phyloP scores from a whole-genome alignment of 2,329 filamentous ascomycete genomes.

The Penicillium sp. region DNA sequence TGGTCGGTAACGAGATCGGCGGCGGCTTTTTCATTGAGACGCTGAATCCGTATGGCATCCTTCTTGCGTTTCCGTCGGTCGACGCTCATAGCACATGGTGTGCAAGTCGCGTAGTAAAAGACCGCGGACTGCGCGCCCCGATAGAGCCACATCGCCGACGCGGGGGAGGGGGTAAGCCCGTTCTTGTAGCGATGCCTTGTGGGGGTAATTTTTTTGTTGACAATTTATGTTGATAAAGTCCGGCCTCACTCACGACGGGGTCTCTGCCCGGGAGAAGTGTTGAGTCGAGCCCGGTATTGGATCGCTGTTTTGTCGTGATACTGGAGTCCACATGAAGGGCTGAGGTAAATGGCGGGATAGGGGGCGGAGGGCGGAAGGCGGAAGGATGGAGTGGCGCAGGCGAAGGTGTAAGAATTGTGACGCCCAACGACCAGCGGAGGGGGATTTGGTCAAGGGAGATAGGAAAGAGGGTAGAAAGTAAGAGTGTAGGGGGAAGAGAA shows the following conservation, averaged over 20 bases:
- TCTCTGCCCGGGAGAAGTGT: constrained; percentile 32
- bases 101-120: constrained; percentile 58
- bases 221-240: constrained; percentile 2
- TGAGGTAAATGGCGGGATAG: constrained; percentile 26
- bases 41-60: constrained; percentile 71
- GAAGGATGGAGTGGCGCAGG: constrained; percentile 4
- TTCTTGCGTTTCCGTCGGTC: constrained; percentile 73
- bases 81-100: constrained; percentile 70
- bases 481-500: background rate
- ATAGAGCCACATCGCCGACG: constrained; percentile 53
- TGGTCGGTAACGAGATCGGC: constrained; percentile 63
- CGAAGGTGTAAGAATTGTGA: constrained; percentile 6
- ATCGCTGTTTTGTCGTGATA: constrained; percentile 31
- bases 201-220: background rate
- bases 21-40: constrained; percentile 68
- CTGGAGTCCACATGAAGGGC: constrained; percentile 46
- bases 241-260: constrained; percentile 30
- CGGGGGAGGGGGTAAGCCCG: constrained; percentile 18
- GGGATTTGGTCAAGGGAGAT: background rate
- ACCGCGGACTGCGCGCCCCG: constrained; percentile 57
- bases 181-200: background rate
- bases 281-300: constrained; percentile 33
- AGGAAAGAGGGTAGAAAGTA: background rate
- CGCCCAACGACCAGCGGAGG: constrained; percentile 31
- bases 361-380: constrained; percentile 15